phyloP scores from a whole-genome alignment of 2,329 filamentous ascomycete species.

The Chaetoscypha palmicola region DNA sequence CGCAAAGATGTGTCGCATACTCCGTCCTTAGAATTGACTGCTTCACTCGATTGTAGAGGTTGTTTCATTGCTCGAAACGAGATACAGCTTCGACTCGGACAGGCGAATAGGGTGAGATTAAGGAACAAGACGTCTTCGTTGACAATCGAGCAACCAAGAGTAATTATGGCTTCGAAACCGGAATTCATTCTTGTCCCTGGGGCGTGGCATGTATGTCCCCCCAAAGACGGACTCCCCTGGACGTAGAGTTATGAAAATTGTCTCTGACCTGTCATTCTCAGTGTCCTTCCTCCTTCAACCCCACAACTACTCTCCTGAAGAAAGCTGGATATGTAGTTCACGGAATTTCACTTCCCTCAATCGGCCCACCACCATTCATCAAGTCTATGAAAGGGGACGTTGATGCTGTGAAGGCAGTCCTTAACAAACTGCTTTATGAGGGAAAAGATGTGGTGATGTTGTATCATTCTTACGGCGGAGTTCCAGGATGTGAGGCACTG shows the following conservation, averaged over 20 bases:
- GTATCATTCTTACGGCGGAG: conserved; percentile 36
- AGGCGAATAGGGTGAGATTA: not conserved
- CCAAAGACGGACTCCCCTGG: not conserved
- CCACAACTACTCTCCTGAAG: conserved; percentile 14
- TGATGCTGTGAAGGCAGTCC: conserved; percentile 31
- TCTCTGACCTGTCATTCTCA: too few relatives aligned
- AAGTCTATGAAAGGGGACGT: conserved; percentile 29
- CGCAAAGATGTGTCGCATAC: too few relatives aligned
- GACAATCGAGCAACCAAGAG: not conserved
- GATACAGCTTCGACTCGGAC: not conserved
- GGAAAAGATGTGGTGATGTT: conserved; percentile 35
- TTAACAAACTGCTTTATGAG: conserved; percentile 32
- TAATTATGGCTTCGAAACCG: conserved; percentile 10
- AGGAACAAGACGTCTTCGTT: too few relatives aligned
- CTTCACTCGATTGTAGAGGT: too few relatives aligned
- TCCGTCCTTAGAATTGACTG: too few relatives aligned
- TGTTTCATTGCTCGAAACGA: too few relatives aligned
- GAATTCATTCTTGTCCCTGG: conserved; percentile 26
- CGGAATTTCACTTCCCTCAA: conserved; percentile 15
- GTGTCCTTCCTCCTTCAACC: conserved; percentile 16
- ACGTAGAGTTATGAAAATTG: too few relatives aligned
- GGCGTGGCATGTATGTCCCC: conserved; percentile 15
- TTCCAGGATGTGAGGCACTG: conserved; percentile 31
- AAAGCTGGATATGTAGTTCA: conserved; percentile 19
- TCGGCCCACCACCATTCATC: conserved; percentile 14